These are phyloP conservation scores for Theobroma grandiflorum DNA, from an alignment of 441 rosid species.

Conservation along the genomic window DNA sequence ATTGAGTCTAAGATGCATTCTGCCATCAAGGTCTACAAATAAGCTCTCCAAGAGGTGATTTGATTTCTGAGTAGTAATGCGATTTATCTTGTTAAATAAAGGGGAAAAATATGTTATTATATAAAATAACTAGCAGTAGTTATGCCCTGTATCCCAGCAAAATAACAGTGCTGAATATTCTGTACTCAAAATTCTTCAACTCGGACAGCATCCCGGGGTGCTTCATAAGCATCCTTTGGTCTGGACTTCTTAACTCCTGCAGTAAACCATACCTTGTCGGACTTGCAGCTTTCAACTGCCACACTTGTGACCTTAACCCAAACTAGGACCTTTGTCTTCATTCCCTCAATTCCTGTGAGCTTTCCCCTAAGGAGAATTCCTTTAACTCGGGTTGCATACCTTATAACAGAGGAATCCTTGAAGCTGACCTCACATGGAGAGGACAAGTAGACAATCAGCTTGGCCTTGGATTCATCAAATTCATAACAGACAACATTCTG, in stretches of 20 bases:
- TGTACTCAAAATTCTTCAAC: constrained; percentile 75
- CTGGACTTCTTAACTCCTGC: constrained; percentile 93
- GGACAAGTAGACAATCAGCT: constrained; percentile 77
- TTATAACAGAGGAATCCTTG: constrained; percentile 80
- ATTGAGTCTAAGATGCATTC: background rate
- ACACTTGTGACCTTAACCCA: constrained; percentile 90
- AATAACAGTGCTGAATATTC: background rate
- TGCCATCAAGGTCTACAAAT: background rate
- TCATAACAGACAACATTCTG: constrained; percentile 83
- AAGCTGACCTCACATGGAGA: constrained; percentile 79
- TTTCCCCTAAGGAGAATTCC: constrained; percentile 78
- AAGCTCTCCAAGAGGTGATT: background rate
- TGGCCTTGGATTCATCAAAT: constrained; percentile 83
- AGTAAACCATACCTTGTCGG: constrained; percentile 95
- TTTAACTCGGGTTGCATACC: constrained; percentile 86
- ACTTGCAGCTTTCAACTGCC: constrained; percentile 72
- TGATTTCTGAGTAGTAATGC: background rate
- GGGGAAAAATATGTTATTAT: background rate
- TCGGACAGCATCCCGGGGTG: constrained; percentile 64
- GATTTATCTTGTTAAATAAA: background rate
- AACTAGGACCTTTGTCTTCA: constrained; percentile 92
- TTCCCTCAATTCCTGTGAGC: constrained; percentile 85
- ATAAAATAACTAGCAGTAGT: background rate
- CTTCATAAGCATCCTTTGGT: constrained; percentile 69
- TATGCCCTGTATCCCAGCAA: background rate